These are phyloP conservation scores for Penicillium sp. DNA, from an alignment of 2,329 filamentous ascomycete species.

Conservation along the genomic window DNA sequence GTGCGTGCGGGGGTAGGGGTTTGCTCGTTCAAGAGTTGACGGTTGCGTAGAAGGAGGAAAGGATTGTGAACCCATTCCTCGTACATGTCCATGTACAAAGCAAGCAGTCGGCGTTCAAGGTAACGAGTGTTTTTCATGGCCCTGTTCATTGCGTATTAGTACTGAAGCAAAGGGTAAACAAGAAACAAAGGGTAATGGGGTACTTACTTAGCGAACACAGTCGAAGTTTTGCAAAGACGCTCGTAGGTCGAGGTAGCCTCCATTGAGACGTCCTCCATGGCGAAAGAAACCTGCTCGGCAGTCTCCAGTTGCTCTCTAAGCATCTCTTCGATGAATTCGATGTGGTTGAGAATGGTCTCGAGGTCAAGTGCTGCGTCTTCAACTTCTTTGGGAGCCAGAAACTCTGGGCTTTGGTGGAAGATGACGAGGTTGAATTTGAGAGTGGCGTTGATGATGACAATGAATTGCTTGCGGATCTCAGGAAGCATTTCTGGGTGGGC, in stretches of 20 bases:
- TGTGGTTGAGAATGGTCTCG: conserved; percentile 8
- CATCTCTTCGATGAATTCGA: conserved; percentile 11
- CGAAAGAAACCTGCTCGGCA: conserved; percentile 6
- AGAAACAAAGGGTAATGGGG: no score
- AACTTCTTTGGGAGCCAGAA: conserved; percentile 13
- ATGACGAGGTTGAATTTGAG: conserved; percentile 25
- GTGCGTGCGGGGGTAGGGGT: background rate
- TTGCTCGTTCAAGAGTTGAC: conserved; percentile 8
- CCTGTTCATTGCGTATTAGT: conserved; percentile 8
- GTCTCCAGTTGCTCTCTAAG: conserved; percentile 12
- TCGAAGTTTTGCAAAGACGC: conserved; percentile 19
- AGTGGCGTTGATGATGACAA: conserved; percentile 21
- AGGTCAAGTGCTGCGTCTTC: conserved; percentile 10
- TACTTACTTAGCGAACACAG: conserved; percentile 22
- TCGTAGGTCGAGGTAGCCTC: conserved; percentile 2
- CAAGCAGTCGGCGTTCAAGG: conserved; percentile 23
- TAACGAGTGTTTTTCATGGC: conserved; percentile 20
- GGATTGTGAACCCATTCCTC: conserved; percentile 27
- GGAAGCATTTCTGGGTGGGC: conserved; percentile 11
- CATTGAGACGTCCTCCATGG: conserved; percentile 11
- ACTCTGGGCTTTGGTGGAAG: conserved; percentile 16
- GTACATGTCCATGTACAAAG: conserved; percentile 25
- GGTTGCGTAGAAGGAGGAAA: conserved; percentile 23
- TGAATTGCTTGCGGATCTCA: conserved; percentile 18
- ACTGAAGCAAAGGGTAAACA: background rate